Base-by-base conservation (phyloP, 352 stramenopile genomes). In the Phytophthora hibernalis region DNA sequence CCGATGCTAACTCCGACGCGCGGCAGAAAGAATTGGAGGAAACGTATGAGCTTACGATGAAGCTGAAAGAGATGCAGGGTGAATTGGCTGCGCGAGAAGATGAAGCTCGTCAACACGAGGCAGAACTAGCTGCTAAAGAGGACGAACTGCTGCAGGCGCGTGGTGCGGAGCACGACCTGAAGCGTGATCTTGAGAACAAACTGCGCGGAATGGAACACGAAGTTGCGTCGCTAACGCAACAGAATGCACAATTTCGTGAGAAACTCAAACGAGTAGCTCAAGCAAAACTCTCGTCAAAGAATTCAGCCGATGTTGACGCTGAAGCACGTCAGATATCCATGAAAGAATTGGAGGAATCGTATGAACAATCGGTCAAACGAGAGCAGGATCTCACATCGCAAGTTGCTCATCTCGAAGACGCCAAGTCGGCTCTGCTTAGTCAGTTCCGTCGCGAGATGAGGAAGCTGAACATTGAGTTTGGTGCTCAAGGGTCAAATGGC, bases 401-500 rank as follows among this genome's bases (percentile, higher is more conserved):
- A 55, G 66, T 87, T 10, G 58, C 61, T 54, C 35, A 65, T 20
- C 62, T 89, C 5, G 66, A 81, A 55, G 74, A 77, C 2, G 68
- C 83, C 4, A 85, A 77, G 53, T 47, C 62, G 3, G 55, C 61
- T 38, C 70, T 80, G 53, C 56, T 80, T 15, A 52, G 60, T 20
- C 70, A 68, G 24, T 80, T 85, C 47, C 64, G 54, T 37, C 67
- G 62, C n/a, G 80, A 89, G 48, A 74, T 89, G 60, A 72, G 55
- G 8, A 79, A 72, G 45, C 44, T 85, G 16, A 73, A 86, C 18
- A 60, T 86, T 26, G 62, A 76, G 16, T 66, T 73, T 20, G 67
- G 60, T 15, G 31, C 38, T 6, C 60, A 64, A 54, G 44, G 50
- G 11, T 53, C 48, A 20, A 66, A 48, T 22, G 30, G 12, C 9